These are phyloP conservation scores for Kodamaea derodonti DNA, from an alignment of 1,139 yeast species.

Conservation along the genomic window DNA sequence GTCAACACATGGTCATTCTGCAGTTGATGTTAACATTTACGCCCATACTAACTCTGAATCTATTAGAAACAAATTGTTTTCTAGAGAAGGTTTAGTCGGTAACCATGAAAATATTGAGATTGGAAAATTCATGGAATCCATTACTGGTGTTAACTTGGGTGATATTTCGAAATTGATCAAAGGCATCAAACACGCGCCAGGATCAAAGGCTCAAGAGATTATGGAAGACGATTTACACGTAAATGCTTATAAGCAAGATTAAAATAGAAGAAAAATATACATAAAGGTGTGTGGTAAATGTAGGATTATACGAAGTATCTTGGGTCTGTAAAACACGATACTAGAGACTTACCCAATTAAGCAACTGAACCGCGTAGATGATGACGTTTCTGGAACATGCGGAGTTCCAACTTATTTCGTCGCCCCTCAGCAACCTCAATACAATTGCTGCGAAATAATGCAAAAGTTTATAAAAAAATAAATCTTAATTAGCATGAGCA, in stretches of 20 bases:
- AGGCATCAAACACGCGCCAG: slow-evolving; percentile 42
- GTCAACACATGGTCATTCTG: slow-evolving; percentile 28
- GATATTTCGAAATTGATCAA: slow-evolving; percentile 47
- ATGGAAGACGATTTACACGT: slow-evolving; percentile 1
- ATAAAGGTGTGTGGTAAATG: no score
- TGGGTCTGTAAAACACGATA: neutral
- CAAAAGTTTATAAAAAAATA: no score
- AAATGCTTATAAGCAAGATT: slow-evolving; percentile 1
- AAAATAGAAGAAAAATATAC: neutral
- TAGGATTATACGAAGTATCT: neutral
- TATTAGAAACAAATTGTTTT: slow-evolving; percentile 32
- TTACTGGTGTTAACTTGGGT: slow-evolving; percentile 52
- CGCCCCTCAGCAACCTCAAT: neutral
- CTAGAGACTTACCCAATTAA: no score
- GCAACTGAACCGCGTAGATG: no score
- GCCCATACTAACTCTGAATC: slow-evolving; percentile 32
- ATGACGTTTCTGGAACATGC: neutral
- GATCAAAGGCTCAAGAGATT: neutral
- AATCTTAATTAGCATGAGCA: neutral
- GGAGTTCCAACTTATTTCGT: neutral
- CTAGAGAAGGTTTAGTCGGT: slow-evolving; percentile 55
- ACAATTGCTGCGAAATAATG: neutral
- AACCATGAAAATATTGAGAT: slow-evolving; percentile 82
- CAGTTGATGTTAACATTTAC: slow-evolving; percentile 27
- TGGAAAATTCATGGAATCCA: slow-evolving; percentile 62